Evolutionary conservation across 106 monocot species (phyloP).

Genomic region (Cymbidium sinense): DNA sequence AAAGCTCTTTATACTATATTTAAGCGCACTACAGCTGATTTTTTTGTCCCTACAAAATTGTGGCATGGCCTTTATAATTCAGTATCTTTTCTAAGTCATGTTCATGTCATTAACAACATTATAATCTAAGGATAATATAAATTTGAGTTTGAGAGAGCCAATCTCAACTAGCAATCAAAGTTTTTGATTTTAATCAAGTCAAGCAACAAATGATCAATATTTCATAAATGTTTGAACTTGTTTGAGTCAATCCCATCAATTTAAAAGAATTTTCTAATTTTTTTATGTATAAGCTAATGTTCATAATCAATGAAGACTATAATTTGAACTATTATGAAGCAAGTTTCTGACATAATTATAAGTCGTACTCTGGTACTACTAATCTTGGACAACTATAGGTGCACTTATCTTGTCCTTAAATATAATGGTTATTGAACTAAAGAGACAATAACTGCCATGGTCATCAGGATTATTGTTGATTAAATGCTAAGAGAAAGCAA

Average conservation of each 20-base stretch:
- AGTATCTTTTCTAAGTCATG: neutral
- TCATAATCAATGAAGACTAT: too few relatives aligned
- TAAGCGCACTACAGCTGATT: neutral
- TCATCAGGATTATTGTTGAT: neutral
- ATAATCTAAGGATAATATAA: neutral
- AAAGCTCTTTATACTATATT: neutral
- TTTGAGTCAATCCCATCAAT: neutral
- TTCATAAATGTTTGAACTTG: neutral
- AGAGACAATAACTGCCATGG: neutral
- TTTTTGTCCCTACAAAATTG: neutral
- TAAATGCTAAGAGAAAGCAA: neutral
- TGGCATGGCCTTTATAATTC: neutral
- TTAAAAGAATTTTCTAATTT: neutral
- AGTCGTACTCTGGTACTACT: neutral
- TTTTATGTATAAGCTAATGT: too few relatives aligned
- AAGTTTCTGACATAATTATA: neutral
- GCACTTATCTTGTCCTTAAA: neutral
- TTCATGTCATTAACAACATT: neutral
- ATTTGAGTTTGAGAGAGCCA: neutral
- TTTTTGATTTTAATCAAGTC: neutral
- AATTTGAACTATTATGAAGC: neutral
- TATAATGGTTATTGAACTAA: neutral
- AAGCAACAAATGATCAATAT: neutral
- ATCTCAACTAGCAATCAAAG: neutral
- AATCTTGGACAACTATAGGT: neutral